A percentile compares a stretch with the other conserved stretches of the same genome.
phyloP scores from a whole-genome alignment of 805 yeast species.

The Sugiyamaella floridensis region DNA sequence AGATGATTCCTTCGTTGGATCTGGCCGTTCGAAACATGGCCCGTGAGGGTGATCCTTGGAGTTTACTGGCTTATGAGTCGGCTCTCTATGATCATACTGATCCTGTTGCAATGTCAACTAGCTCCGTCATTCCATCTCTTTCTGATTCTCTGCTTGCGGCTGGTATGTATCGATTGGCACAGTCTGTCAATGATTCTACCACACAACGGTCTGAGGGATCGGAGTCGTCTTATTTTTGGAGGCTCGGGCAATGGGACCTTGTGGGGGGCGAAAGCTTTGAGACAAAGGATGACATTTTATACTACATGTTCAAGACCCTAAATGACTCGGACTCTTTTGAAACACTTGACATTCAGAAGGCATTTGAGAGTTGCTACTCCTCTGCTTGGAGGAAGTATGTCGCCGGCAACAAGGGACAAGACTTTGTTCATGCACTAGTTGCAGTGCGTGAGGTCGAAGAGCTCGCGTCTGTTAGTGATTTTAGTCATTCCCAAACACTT shows the following conservation, averaged over 20 bases:
- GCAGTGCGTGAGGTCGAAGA: neutral
- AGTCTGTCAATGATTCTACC: constrained; percentile 7
- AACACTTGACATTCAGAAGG: neutral
- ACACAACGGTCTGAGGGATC: neutral
- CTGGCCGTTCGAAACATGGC: constrained; percentile 38
- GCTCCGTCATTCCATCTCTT: constrained; percentile 16
- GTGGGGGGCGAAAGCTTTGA: constrained; percentile 35
- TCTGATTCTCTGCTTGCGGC: constrained; percentile 38
- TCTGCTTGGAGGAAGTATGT: neutral
- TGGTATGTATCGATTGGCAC: constrained; percentile 56
- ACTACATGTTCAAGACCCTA: constrained; percentile 44
- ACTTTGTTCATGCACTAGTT: neutral
- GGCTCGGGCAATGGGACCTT: constrained; percentile 68
- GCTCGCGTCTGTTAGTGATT: neutral
- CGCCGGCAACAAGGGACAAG: neutral
- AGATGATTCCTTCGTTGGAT: constrained; percentile 47
- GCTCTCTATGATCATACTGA: constrained; percentile 45
- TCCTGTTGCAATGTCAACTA: constrained; percentile 7
- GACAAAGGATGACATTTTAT: constrained; percentile 43
- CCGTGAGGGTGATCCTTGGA: constrained; percentile 35
- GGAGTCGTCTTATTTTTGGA: constrained; percentile 43
- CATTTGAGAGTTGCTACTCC: neutral
- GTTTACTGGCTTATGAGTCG: constrained; percentile 46
- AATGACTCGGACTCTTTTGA: constrained; percentile 14
- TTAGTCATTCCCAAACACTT: neutral